Base-by-base conservation (phyloP, 1,139 yeast genomes). In the Blastobotrys capitulatus region DNA sequence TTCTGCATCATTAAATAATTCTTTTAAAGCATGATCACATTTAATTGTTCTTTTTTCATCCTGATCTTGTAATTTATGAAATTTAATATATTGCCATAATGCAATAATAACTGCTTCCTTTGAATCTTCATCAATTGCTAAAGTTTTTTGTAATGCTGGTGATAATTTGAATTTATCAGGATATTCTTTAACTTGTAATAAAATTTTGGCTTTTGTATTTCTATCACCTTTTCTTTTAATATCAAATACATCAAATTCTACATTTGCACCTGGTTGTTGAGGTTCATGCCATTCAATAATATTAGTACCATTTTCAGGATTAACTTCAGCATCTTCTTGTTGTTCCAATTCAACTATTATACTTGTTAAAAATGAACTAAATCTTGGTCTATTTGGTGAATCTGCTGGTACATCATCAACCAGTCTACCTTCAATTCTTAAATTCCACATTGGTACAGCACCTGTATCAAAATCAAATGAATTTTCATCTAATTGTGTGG, bases 201-300 rank as follows among this genome's bases (percentile, higher is more conserved):
- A 86, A 51, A 92, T 82, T 53, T 80, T 81, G 47, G 87, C 79
- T 39, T 78, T 73, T 47, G 89, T 74, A 56, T 86, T 85, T 51
- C 74, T 74, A 27, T 73, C 70, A 2, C 98, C 97, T 25, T 77
- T 73, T 61, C 98, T 79, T 61, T 85, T 85, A 48, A 92, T 78
- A 63, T 90, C 97, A 54, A 92, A 70, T 1, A 95, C 97, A 66
- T 94, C 97, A 63, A 92, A 89, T 51, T 79, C 83, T 0, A 74
- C 75, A 32, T 57, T 54, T 18, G 51, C 47, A 12, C 53, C 53
- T 31, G 45, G 49, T 10, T 46, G 52, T 31, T 41, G 75, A 42
- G 67, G 69, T 54, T 79, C 83, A 61, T 81, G 87, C 89, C 89
- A 83, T 62, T 83, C 89, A 31, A 83, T 76, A 13, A 82, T 60